These are phyloP conservation scores for Blastomyces gilchristii DNA, from an alignment of 2,329 filamentous ascomycete genomes.

Conservation along the genomic window DNA sequence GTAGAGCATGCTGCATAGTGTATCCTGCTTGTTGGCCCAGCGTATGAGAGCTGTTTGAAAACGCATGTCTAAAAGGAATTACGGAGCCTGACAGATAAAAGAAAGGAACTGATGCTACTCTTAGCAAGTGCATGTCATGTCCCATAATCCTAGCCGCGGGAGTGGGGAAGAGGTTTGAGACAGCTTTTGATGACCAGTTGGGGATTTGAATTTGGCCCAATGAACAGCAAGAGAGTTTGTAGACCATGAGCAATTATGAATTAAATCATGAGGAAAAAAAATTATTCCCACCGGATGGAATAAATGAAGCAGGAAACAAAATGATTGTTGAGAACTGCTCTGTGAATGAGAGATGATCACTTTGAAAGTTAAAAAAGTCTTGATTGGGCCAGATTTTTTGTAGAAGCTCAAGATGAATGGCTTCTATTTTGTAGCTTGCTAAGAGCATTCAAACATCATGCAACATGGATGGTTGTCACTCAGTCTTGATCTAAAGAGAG, in stretches of 20 bases:
- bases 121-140: not conserved
- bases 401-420: not conserved
- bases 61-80: slow-evolving; percentile 15
- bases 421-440: not conserved
- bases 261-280: not conserved
- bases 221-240: not conserved
- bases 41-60: slow-evolving; percentile 25
- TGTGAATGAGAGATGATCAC: not conserved
- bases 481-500: not conserved
- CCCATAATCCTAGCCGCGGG: not conserved
- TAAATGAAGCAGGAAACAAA: not conserved
- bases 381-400: not conserved
- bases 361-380: not conserved
- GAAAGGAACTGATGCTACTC: not conserved
- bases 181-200: not conserved
- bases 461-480: not conserved
- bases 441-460: not conserved
- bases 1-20: slow-evolving; percentile 21
- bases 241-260: not conserved
- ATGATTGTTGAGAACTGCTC: not conserved
- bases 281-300: not conserved
- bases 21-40: slow-evolving; percentile 21
- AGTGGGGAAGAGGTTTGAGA: not conserved
- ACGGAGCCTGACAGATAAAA: not conserved
- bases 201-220: not conserved